Evolutionary conservation across 139 green algal genomes (phyloP).

Genomic region (Chlorella sp.): DNA sequence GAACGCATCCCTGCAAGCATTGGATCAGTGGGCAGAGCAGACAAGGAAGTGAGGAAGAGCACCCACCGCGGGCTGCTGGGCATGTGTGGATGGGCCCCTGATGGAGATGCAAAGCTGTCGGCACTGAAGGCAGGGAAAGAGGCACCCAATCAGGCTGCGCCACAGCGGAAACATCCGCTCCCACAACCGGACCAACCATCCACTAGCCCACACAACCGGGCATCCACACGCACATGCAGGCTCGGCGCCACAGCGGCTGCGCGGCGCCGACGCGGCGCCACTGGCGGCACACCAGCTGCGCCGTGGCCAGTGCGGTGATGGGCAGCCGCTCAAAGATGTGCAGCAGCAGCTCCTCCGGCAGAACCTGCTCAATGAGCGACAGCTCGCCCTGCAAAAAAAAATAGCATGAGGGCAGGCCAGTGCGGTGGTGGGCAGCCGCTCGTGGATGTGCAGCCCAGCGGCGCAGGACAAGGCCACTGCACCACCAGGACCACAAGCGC

Average conservation of each 20-base stretch:
- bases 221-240: slow-evolving; percentile 15
- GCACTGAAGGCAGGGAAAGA: not conserved
- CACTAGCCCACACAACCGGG: not conserved
- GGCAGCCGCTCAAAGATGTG: slow-evolving; percentile 62
- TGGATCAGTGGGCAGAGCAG: not conserved
- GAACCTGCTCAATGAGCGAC: slow-evolving; percentile 70
- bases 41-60: not conserved
- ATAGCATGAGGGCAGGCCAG: not conserved
- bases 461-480: too few species aligned
- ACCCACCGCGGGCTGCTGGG: too few species aligned
- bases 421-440: too few species aligned
- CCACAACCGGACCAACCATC: not conserved
- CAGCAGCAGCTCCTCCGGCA: slow-evolving; percentile 80
- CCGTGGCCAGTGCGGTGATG: slow-evolving; percentile 57
- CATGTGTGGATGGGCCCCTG: too few species aligned
- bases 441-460: too few species aligned
- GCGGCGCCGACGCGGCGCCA: slow-evolving; percentile 57
- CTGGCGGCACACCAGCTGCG: slow-evolving; percentile 73
- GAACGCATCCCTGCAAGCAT: slow-evolving; percentile 64
- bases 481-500: not conserved
- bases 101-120: too few species aligned
- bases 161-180: not conserved
- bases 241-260: slow-evolving; percentile 70
- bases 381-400: slow-evolving; percentile 48
- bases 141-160: not conserved